Evolutionary conservation across 179 eudicot genomes (phyloP).

Genomic region (Spergularia azorica): DNA sequence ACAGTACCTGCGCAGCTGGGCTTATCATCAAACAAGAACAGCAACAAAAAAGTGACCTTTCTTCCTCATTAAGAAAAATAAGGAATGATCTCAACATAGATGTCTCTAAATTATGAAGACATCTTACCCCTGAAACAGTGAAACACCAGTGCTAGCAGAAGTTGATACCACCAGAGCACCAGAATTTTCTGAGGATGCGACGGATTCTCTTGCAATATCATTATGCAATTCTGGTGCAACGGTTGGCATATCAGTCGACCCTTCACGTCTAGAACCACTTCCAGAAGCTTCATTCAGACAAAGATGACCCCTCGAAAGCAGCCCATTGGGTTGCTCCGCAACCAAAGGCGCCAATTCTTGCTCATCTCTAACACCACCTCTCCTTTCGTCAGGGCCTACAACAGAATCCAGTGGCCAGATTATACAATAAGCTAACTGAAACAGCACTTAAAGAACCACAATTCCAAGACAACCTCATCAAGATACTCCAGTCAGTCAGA

Average conservation of each 20-base stretch:
- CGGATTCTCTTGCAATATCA: constrained; percentile 36
- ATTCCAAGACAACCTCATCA: constrained; percentile 5
- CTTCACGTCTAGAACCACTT: constrained; percentile 36
- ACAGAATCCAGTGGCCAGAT: constrained; percentile 1
- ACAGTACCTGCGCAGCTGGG: not conserved
- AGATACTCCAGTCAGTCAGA: constrained; percentile 8
- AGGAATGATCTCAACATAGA: constrained; percentile 10
- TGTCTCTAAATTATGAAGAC: not conserved
- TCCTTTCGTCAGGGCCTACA: constrained; percentile 38
- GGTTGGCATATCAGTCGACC: constrained; percentile 33
- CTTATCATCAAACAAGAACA: not conserved
- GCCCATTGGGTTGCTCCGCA: constrained; percentile 40
- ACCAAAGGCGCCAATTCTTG: constrained; percentile 53
- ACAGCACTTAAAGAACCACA: not conserved
- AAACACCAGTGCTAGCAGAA: constrained; percentile 46
- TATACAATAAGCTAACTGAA: constrained; percentile 17
- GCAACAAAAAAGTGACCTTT: not conserved
- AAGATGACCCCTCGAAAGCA: constrained; percentile 27
- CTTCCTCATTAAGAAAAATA: not conserved
- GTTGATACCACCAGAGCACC: constrained; percentile 40
- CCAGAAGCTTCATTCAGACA: constrained; percentile 34
- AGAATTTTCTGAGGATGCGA: constrained; percentile 37
- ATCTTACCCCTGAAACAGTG: constrained; percentile 81
- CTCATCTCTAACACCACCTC: constrained; percentile 31
- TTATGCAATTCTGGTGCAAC: constrained; percentile 44